Evolutionary conservation across 2,329 filamentous ascomycete genomes (phyloP).

Genomic region (Colletotrichum tabaci): DNA sequence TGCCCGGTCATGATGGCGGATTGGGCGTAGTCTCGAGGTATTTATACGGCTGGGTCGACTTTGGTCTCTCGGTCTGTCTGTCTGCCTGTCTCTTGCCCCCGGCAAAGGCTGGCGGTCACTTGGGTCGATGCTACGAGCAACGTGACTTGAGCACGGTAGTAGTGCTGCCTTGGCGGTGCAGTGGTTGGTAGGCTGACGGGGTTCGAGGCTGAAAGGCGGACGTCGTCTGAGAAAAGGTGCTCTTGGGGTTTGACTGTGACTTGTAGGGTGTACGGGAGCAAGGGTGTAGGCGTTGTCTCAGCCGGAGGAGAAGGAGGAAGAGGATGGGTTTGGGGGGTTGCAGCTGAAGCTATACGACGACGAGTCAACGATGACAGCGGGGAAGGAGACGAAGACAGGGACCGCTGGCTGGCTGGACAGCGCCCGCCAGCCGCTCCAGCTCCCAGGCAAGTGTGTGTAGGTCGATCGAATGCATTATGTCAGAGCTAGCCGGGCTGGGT

Average conservation of each 20-base stretch:
- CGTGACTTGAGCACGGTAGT: conserved; percentile 30
- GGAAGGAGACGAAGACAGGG: conserved; percentile 22
- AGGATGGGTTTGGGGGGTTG: background rate
- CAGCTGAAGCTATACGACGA: background rate
- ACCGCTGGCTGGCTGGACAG: conserved; percentile 44
- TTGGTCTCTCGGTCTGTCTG: background rate
- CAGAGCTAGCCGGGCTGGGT: conserved; percentile 32
- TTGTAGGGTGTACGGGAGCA: background rate
- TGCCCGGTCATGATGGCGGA: conserved; percentile 21
- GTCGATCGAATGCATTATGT: conserved; percentile 33
- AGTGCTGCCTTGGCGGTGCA: conserved; percentile 36
- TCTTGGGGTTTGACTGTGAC: conserved; percentile 5
- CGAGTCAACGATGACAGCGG: background rate
- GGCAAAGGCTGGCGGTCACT: conserved; percentile 25
- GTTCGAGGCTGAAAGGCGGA: conserved; percentile 25
- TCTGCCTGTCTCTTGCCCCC: conserved; percentile 13
- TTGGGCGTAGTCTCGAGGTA: background rate
- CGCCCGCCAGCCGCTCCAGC: conserved; percentile 39
- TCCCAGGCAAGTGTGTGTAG: conserved; percentile 42
- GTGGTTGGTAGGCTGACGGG: conserved; percentile 40
- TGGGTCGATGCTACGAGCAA: conserved; percentile 7
- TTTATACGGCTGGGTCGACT: conserved; percentile 10
- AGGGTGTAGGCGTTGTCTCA: conserved; percentile 28
- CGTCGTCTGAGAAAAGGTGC: conserved; percentile 8
- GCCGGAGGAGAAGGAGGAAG: background rate